Percentiles rank a stretch among this genome's conserved stretches.
These are phyloP conservation scores for Wakefieldia striispora DNA, from an alignment of 768 basidiomycete genomes.

Conservation along the genomic window DNA sequence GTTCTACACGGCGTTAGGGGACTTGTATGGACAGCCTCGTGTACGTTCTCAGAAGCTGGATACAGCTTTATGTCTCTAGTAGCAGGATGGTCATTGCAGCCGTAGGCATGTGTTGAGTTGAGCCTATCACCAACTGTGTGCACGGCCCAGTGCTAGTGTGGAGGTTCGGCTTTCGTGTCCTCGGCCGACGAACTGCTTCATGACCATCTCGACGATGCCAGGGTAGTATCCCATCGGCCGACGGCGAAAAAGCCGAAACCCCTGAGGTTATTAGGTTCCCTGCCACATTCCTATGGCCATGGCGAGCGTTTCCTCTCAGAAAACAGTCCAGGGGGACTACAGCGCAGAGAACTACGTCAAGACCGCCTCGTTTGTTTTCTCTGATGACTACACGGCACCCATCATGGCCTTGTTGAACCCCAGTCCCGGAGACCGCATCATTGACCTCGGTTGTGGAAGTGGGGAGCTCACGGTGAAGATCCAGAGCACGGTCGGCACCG, in stretches of 20 bases:
- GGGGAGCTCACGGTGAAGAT: slow-evolving; percentile 71
- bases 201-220: too few relatives aligned
- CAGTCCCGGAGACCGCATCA: slow-evolving; percentile 62
- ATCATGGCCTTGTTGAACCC: slow-evolving; percentile 63
- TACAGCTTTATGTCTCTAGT: too few relatives aligned
- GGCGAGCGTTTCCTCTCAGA: slow-evolving; percentile 1
- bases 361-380: slow-evolving; percentile 70
- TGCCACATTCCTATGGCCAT: slow-evolving; percentile 1
- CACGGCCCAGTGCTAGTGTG: neutral
- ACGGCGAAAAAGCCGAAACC: slow-evolving; percentile 14
- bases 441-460: slow-evolving; percentile 82
- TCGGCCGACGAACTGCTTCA: slow-evolving; percentile 17
- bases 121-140: too few relatives aligned
- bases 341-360: slow-evolving; percentile 60
- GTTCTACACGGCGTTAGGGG: too few relatives aligned
- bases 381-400: slow-evolving; percentile 43
- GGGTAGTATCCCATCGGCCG: slow-evolving; percentile 18
- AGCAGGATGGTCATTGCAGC: too few relatives aligned
- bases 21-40: too few relatives aligned
- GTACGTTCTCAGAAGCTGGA: too few relatives aligned
- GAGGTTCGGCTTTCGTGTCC: slow-evolving; percentile 10
- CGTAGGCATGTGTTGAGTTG: too few relatives aligned
- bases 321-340: slow-evolving; percentile 41
- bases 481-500: slow-evolving; percentile 45
- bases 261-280: slow-evolving; percentile 2